Percentiles rank a stretch among this genome's conserved stretches.
Evolutionary conservation across 805 yeast species (phyloP).

Genomic region (Candida suzukii): DNA sequence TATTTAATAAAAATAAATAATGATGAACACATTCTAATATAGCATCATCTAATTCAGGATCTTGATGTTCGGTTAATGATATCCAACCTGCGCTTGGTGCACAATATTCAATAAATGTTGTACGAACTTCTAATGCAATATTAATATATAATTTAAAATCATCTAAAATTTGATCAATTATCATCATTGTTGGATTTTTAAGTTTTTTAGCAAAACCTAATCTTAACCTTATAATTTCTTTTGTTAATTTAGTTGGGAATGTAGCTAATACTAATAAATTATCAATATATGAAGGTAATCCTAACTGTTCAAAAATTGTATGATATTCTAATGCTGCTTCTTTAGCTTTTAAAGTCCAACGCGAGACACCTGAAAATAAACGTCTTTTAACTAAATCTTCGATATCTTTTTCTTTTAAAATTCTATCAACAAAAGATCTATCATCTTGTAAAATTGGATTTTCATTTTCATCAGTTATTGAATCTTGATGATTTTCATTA

Average conservation of each 20-base stretch:
- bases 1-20: slow-evolving; percentile 61
- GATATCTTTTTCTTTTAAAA: slow-evolving; percentile 74
- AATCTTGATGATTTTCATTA: background rate
- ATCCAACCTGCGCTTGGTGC: slow-evolving; percentile 61
- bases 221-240: slow-evolving; percentile 70
- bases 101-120: slow-evolving; percentile 54
- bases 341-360: slow-evolving; percentile 78
- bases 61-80: slow-evolving; percentile 54
- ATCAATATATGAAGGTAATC: slow-evolving; percentile 67
- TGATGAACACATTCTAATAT: slow-evolving; percentile 70
- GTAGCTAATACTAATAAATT: slow-evolving; percentile 56
- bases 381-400: slow-evolving; percentile 65
- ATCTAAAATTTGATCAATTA: slow-evolving; percentile 89
- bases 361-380: slow-evolving; percentile 61
- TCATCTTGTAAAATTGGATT: slow-evolving; percentile 46
- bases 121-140: slow-evolving; percentile 68
- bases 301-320: slow-evolving; percentile 55
- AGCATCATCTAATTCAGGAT: slow-evolving; percentile 52
- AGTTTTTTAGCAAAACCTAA: slow-evolving; percentile 71
- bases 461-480: slow-evolving; percentile 3
- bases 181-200: slow-evolving; percentile 85
- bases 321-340: slow-evolving; percentile 59
- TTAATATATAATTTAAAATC: slow-evolving; percentile 75
- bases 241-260: slow-evolving; percentile 75
- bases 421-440: slow-evolving; percentile 71